These are phyloP conservation scores for Rosa rugosa DNA, from an alignment of 306 rosid species.

Conservation along the genomic window DNA sequence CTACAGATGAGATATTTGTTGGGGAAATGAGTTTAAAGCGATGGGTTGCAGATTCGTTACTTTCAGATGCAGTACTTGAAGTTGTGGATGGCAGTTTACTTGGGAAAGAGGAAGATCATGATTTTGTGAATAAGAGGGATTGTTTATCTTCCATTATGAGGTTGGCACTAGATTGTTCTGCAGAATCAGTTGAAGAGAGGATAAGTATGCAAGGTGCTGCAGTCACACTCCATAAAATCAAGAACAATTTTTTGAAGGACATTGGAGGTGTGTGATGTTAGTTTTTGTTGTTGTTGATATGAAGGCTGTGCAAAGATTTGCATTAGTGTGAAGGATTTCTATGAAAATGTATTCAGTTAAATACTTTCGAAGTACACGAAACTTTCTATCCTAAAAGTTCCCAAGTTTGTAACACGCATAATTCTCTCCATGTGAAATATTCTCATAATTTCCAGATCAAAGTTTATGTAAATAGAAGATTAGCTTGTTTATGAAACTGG, in stretches of 20 bases:
- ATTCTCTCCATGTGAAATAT: background rate
- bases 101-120: background rate
- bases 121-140: background rate
- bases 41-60: too few relatives aligned
- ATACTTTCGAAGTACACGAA: background rate
- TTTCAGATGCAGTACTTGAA: background rate
- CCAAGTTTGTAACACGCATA: background rate
- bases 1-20: too few relatives aligned
- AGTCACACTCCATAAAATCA: conserved; percentile 14
- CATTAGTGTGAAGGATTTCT: background rate
- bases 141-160: conserved; percentile 16
- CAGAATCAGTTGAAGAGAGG: background rate
- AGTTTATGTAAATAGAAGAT: background rate
- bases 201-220: background rate
- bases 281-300: background rate
- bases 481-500: background rate
- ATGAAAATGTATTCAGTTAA: background rate
- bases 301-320: background rate
- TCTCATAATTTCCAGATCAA: background rate
- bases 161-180: conserved; percentile 18
- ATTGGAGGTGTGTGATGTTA: background rate
- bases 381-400: background rate
- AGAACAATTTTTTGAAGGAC: background rate
- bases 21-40: too few relatives aligned
- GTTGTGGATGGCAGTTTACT: conserved; percentile 15